Base-by-base conservation (phyloP, 805 yeast genomes). In the Candida stauntonica region DNA sequence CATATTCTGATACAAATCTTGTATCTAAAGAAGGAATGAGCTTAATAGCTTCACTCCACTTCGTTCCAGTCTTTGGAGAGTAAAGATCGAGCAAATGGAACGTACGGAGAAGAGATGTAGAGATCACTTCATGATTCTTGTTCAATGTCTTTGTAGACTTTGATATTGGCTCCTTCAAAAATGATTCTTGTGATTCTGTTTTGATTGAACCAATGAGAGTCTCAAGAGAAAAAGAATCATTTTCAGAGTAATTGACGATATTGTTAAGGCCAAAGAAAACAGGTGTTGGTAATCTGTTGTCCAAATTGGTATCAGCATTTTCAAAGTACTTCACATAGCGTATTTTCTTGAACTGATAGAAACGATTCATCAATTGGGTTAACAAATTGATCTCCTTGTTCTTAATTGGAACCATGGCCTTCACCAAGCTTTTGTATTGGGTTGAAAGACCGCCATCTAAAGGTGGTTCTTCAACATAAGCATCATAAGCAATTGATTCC, bases 311-410 rank as follows among this genome's bases (percentile, higher is more conserved):
- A 17, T 60, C 55, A 8, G 50, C 37, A 30, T 62, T 56, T 46
- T 77, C 70, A 63, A 67, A 81, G 81, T 83, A 81, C 43, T 64
- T 73, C 14, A 63, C 57, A 18, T 73, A 73, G 31, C 69, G 63
- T 27, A 86, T 69, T 39, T 72, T 77, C 55, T 81, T 84, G 42
- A 75, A 81, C 57, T 89, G 97, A 58, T 79, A 87, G 61, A 86
- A 91, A 56, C 98, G 79, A 46, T 86, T 81, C 50, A 88, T 71
- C 18, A 81, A 73, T 48, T 77, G 79, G 13, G 94, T 77, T 17
- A 89, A 62, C 35, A 86, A 63, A 46, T 81, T 81, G 40, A 86
- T 66, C 37, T 80, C 79, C 49, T 72, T 70, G 38, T 81, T 80
- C 39, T 82, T 73, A 14, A 51, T 47, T 17, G 73, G 72, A 13